Evolutionary conservation across 2,329 filamentous ascomycete genomes (phyloP).

Genomic region (Ceratocystis lukuohia): DNA sequence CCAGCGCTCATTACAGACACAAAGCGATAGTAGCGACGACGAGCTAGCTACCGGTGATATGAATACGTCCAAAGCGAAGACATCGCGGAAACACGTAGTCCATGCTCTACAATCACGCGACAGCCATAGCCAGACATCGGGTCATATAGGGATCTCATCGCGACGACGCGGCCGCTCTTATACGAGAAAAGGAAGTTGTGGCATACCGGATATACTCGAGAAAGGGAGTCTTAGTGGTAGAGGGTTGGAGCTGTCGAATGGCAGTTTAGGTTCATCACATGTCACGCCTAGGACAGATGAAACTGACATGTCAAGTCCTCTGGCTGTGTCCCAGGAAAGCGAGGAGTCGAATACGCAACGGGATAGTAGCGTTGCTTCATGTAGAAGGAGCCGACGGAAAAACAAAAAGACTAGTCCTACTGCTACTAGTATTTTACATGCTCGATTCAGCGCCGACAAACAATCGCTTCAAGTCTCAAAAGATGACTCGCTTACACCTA

Average conservation of each 20-base stretch:
- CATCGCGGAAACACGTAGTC: neutral
- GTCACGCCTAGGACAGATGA: neutral
- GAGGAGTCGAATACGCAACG: neutral
- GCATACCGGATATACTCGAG: neutral
- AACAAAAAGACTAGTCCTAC: neutral
- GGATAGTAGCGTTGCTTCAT: neutral
- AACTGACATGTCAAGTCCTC: neutral
- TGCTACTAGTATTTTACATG: neutral
- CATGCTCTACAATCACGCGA: neutral
- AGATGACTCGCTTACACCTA: neutral
- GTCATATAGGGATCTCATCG: neutral
- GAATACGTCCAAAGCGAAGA: neutral
- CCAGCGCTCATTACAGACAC: neutral
- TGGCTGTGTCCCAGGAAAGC: neutral
- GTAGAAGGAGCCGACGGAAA: too few relatives aligned
- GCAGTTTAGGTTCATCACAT: neutral
- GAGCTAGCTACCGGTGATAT: slow-evolving; percentile 12
- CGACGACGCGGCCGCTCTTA: neutral
- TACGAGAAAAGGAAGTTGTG: neutral
- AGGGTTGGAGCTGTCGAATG: too few relatives aligned
- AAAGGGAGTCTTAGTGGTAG: too few relatives aligned
- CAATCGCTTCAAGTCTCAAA: neutral
- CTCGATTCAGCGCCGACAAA: neutral
- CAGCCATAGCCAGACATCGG: neutral
- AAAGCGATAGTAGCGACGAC: slow-evolving; percentile 9